Base-by-base conservation (phyloP, 2,329 filamentous ascomycete species). In the Sporothrix brasiliensis region DNA sequence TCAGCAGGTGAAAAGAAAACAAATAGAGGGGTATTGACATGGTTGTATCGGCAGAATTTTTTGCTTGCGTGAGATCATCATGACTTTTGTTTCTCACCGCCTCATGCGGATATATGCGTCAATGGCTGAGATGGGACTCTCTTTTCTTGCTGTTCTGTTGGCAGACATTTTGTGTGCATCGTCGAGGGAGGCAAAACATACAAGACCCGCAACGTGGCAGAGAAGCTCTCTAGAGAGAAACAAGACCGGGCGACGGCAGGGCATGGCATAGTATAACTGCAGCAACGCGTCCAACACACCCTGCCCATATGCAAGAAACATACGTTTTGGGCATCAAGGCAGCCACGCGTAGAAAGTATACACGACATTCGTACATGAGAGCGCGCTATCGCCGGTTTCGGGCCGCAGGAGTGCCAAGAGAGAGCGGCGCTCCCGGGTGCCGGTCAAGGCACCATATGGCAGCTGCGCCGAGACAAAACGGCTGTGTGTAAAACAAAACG, bases 271-370 rank as follows among this genome's bases (percentile, higher is more conserved):
- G 60, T 16, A n/a, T 63, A 3, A 13, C n/a, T 24, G 58, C 39
- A 44, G 39, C 58, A 58, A 3, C 2, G 16, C 30, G 41, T 39
- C 30, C 58, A n/a, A 2, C 9, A 4, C 58, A 24, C 60, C 16
- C 66, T 21, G 47, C 63, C 41, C 27, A 27, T 39, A 47, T 67
- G 65, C 65, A 54, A 67, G n/a, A 54, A 56, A 27, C 21, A 39
- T 39, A 13, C n/a, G 5, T n/a, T 56, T 67, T 68, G 66, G 66
- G 66, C 52, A 68, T 41, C 39, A 56, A 68, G 66, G 24, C 66
- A 67, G 65, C 50, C 34, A 39, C 19, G 27, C 63, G 34, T 24
- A 39, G 19, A 58, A 9, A 56, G 39, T 24, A 41, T 34, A 68
- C 27, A 49, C 21, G 41, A 44, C 60, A 21, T n/a, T 19, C 3